phyloP scores from a whole-genome alignment of 495 filamentous ascomycete species.

The Penicillium mononematosum region DNA sequence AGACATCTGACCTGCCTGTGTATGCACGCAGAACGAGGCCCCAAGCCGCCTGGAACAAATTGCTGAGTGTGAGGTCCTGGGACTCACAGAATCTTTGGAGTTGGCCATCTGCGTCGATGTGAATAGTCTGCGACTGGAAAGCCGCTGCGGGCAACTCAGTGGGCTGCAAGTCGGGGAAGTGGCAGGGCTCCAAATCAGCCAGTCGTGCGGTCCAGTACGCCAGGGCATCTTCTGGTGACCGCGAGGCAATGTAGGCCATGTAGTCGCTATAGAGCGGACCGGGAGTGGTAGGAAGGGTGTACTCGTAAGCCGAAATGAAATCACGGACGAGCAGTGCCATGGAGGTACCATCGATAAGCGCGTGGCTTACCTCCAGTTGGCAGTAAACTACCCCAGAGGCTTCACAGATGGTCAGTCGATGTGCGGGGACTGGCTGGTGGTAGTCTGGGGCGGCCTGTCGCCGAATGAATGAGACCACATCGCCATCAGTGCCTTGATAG shows the following conservation, averaged over 20 bases:
- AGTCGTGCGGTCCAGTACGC: slow-evolving; percentile 46
- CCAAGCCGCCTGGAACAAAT: slow-evolving; percentile 41
- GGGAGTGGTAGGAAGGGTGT: not conserved
- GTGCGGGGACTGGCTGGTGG: not conserved
- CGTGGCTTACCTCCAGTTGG: not conserved
- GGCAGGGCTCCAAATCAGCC: slow-evolving; percentile 38
- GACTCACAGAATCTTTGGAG: slow-evolving; percentile 1
- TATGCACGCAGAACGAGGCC: slow-evolving; percentile 40
- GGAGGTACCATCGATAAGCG: not conserved
- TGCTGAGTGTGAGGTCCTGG: slow-evolving; percentile 5
- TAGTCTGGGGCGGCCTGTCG: too few species aligned
- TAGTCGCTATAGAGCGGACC: not conserved
- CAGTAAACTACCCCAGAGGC: not conserved
- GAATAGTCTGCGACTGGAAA: slow-evolving; percentile 11
- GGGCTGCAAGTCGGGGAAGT: slow-evolving; percentile 34
- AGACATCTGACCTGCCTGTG: slow-evolving; percentile 39
- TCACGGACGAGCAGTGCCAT: not conserved
- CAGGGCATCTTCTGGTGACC: slow-evolving; percentile 23
- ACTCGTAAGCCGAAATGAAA: not conserved
- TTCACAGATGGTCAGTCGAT: not conserved
- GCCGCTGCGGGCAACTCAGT: slow-evolving; percentile 13
- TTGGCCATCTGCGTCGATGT: slow-evolving; percentile 11
- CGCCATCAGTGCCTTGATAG: not conserved
- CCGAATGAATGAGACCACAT: not conserved
- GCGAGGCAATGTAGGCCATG: not conserved